phyloP scores from a whole-genome alignment of 2,329 filamentous ascomycete species.

The Chaetomium olivaceum region DNA sequence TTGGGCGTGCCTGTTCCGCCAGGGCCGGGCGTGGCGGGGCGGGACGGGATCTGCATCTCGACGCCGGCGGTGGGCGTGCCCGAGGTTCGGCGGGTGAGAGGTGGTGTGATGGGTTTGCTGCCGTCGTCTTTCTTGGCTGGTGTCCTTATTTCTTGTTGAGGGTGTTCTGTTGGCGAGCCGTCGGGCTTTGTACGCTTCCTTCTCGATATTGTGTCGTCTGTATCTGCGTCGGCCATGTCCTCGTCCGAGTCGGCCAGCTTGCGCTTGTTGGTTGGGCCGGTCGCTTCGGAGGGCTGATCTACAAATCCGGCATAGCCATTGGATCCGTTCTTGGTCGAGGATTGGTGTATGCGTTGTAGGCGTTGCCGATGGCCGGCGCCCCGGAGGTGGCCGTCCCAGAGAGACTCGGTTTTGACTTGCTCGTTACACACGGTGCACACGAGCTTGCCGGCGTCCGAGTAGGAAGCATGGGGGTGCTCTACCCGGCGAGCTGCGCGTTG shows the following conservation, averaged over 20 bases:
- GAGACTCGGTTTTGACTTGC: slow-evolving; percentile 62
- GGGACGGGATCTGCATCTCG: slow-evolving; percentile 64
- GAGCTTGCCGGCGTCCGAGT: slow-evolving; percentile 67
- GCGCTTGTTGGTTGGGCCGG: slow-evolving; percentile 21
- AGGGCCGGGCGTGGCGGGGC: slow-evolving; percentile 55
- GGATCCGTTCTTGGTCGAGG: slow-evolving; percentile 31
- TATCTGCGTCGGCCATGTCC: slow-evolving; percentile 39
- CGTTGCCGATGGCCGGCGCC: slow-evolving; percentile 49
- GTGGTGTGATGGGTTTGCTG: slow-evolving; percentile 43
- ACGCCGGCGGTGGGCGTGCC: slow-evolving; percentile 56
- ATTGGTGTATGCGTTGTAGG: slow-evolving; percentile 33
- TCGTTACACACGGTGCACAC: slow-evolving; percentile 67
- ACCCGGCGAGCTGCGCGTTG: slow-evolving; percentile 74
- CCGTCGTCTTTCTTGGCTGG: slow-evolving; percentile 23
- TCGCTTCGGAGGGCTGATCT: slow-evolving; percentile 31
- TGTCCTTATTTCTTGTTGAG: slow-evolving; percentile 7
- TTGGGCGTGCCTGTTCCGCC: slow-evolving; percentile 40
- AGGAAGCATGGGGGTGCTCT: slow-evolving; percentile 66
- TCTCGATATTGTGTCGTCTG: slow-evolving; percentile 38
- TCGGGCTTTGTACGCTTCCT: slow-evolving; percentile 51
- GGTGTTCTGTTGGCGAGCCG: slow-evolving; percentile 27
- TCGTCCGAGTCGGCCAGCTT: slow-evolving; percentile 38
- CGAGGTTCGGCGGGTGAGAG: slow-evolving; percentile 50
- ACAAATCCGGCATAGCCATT: slow-evolving; percentile 29
- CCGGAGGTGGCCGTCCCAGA: slow-evolving; percentile 66